A percentile compares a stretch with the other conserved stretches of the same genome.
phyloP scores from a whole-genome alignment of 495 filamentous ascomycete species.

The Poronia punctata region DNA sequence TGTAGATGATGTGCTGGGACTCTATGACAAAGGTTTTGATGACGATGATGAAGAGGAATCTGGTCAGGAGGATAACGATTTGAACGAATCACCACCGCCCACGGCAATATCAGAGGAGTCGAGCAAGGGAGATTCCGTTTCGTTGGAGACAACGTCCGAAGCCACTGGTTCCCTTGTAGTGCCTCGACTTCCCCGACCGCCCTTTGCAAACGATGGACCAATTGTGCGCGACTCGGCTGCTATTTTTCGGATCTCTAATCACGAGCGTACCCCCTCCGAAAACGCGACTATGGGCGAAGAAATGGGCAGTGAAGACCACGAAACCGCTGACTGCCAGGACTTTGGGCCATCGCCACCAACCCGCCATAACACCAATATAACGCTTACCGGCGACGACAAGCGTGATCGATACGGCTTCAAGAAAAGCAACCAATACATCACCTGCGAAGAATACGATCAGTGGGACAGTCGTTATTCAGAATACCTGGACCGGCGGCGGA shows the following conservation, averaged over 20 bases:
- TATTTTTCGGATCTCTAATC: constrained; percentile 30
- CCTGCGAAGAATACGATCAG: constrained; percentile 65
- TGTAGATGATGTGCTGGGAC: constrained; percentile 86
- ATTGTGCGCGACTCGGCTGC: constrained; percentile 30
- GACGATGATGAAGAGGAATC: constrained; percentile 46
- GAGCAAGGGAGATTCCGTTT: constrained; percentile 27
- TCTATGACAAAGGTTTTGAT: constrained; percentile 81
- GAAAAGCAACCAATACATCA: constrained; percentile 77
- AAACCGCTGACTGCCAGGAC: constrained; percentile 7
- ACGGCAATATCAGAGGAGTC: constrained; percentile 27
- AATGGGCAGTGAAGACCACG: constrained; percentile 21
- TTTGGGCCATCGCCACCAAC: constrained; percentile 12
- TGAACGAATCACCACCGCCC: constrained; percentile 10
- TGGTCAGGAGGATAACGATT: constrained; percentile 30
- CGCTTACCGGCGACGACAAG: constrained; percentile 18
- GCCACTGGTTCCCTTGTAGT: constrained; percentile 17
- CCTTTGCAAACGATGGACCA: constrained; percentile 14
- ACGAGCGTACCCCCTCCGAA: constrained; percentile 24
- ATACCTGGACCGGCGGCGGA: constrained; percentile 59
- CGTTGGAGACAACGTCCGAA: constrained; percentile 41
- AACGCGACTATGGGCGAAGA: constrained; percentile 7
- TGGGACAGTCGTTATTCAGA: constrained; percentile 70
- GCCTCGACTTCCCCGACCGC: constrained; percentile 13
- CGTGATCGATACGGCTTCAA: constrained; percentile 90
- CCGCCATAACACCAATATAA: constrained; percentile 17